Conservation (phyloP, 768 basidiomycete genomes). For the Russula lepida region DNA sequence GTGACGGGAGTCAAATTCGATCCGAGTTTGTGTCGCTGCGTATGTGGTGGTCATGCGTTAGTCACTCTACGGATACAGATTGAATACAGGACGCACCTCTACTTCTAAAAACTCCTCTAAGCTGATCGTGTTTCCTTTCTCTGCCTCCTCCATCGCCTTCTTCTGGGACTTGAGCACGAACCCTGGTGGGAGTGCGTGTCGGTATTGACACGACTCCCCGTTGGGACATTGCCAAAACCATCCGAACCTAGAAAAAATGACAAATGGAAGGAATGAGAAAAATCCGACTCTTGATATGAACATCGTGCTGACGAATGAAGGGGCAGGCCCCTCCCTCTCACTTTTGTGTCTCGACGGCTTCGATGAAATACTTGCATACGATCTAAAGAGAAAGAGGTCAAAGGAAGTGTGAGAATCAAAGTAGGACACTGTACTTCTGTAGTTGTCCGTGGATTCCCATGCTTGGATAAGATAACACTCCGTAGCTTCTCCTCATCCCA, state of each 20-base stretch:
- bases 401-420: neutral
- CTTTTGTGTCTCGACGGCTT: conserved; percentile 90
- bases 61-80: neutral
- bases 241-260: conserved; percentile 46
- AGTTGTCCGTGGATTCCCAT: conserved; percentile 83
- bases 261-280: conserved; percentile 19
- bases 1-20: conserved; percentile 89
- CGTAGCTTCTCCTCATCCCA: conserved; percentile 96
- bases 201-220: conserved; percentile 83
- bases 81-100: conserved; percentile 52
- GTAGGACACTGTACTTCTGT: conserved; percentile 65
- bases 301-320: neutral
- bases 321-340: conserved; percentile 27
- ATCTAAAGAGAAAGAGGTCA: conserved; percentile 43
- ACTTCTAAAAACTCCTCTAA: conserved; percentile 97
- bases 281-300: neutral
- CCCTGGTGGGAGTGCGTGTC: conserved; percentile 92
- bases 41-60: neutral
- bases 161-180: conserved; percentile 92
- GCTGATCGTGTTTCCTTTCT: conserved; percentile 81
- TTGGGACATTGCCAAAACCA: conserved; percentile 98
- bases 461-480: conserved; percentile 78
- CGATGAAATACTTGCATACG: conserved; percentile 95
- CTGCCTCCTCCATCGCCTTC: conserved; percentile 86
- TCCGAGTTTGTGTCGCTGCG: conserved; percentile 89